Conservation (phyloP, 306 rosid species). For the Citrullus amarus region DNA sequence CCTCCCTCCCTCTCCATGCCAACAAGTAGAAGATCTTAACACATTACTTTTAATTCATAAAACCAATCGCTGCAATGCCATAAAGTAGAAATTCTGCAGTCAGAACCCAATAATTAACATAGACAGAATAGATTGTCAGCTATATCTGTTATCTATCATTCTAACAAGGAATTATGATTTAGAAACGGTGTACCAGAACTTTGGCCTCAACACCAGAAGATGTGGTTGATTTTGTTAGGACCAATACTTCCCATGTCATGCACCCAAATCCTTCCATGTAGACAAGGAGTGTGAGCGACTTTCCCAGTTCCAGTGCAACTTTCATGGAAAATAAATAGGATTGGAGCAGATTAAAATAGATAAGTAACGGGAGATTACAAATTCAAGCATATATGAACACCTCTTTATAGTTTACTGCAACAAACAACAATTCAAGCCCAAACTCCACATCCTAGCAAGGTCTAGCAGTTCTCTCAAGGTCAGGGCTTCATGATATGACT, state of each 20-base stretch:
- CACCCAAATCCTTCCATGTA: slow-evolving; percentile 1
- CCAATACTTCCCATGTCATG: not conserved
- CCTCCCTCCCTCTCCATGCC: slow-evolving; percentile 3
- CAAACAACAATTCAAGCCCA: slow-evolving; percentile 5
- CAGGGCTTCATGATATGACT: slow-evolving; percentile 6
- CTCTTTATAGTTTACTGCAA: not conserved
- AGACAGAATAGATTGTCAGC: not conserved
- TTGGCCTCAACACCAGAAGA: slow-evolving; percentile 1
- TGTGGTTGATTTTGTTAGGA: not conserved
- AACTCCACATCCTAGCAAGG: slow-evolving; percentile 4
- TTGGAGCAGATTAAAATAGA: not conserved
- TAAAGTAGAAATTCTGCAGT: not conserved
- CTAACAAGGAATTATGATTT: not conserved
- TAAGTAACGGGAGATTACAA: not conserved
- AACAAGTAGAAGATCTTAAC: not conserved
- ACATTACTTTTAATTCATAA: slow-evolving; percentile 1
- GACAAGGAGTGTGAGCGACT: not conserved
- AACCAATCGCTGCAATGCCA: slow-evolving; percentile 3
- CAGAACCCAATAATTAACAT: not conserved
- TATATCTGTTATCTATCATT: not conserved
- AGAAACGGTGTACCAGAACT: slow-evolving; percentile 4
- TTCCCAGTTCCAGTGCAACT: not conserved
- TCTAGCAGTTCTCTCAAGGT: slow-evolving; percentile 4
- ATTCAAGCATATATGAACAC: slow-evolving; percentile 1
- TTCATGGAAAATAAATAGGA: not conserved